Evolutionary conservation across 2,329 filamentous ascomycete species (phyloP).

Genomic region (Botrytis hyacinthi): DNA sequence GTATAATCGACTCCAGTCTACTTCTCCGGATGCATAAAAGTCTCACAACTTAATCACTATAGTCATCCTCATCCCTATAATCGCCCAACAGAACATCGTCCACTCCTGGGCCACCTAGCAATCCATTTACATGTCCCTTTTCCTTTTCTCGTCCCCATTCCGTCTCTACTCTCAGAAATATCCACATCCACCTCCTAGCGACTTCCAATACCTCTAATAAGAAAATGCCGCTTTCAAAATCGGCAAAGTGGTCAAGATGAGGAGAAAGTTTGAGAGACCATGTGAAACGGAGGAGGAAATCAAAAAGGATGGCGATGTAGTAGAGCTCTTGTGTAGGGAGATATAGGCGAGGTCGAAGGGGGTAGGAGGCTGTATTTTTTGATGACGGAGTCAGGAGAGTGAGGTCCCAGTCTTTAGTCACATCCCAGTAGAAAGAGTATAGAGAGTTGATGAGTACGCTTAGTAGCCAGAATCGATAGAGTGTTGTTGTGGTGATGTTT

Average conservation of each 20-base stretch:
- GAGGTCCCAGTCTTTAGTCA: conserved; percentile 95
- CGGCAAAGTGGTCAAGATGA: conserved; percentile 77
- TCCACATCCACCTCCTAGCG: conserved; percentile 89
- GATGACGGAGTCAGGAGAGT: conserved; percentile 64
- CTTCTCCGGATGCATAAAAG: background rate
- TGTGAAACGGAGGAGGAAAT: conserved; percentile 80
- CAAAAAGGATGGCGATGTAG: conserved; percentile 75
- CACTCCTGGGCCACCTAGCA: conserved; percentile 52
- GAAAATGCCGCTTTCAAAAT: conserved; percentile 87
- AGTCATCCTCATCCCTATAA: conserved; percentile 63
- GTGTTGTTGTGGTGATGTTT: conserved; percentile 42
- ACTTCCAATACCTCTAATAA: conserved; percentile 85
- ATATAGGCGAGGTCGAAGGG: conserved; percentile 70
- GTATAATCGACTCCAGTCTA: background rate
- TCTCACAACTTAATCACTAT: conserved; percentile 44
- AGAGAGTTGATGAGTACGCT: conserved; percentile 79
- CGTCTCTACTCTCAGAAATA: conserved; percentile 91
- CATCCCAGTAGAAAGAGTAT: conserved; percentile 99
- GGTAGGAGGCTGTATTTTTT: conserved; percentile 40
- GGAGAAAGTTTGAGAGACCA: conserved; percentile 88
- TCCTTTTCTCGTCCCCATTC: conserved; percentile 67
- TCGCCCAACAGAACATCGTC: conserved; percentile 77
- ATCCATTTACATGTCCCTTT: conserved; percentile 39
- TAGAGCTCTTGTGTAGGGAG: conserved; percentile 74
- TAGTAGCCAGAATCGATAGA: conserved; percentile 63